Evolutionary conservation across 2,329 filamentous ascomycete species (phyloP).

Genomic region (Penicillium janthinellum): DNA sequence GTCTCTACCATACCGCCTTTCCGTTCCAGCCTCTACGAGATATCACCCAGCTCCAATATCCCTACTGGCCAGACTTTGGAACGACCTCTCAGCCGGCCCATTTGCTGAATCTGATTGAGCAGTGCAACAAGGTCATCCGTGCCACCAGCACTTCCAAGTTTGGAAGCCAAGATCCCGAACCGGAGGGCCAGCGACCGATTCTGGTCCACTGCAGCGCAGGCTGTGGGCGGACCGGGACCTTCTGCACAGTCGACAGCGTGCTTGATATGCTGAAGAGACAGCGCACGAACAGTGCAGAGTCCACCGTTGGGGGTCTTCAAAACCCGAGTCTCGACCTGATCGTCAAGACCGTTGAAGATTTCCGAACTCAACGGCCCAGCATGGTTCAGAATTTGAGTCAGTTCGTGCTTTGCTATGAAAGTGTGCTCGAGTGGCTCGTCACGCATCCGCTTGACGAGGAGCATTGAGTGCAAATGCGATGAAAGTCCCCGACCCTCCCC

Average conservation of each 20-base stretch:
- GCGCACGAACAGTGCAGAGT: conserved; percentile 40
- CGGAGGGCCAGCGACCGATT: conserved; percentile 63
- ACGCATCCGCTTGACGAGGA: conserved; percentile 24
- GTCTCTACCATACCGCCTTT: conserved; percentile 71
- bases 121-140: conserved; percentile 70
- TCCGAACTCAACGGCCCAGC: conserved; percentile 81
- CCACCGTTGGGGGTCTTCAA: conserved; percentile 56
- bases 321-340: conserved; percentile 76
- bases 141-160: conserved; percentile 30
- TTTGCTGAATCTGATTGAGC: conserved; percentile 83
- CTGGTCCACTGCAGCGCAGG: conserved; percentile 95
- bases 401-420: conserved; percentile 96
- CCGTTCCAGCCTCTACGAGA: conserved; percentile 88
- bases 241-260: conserved; percentile 94
- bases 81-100: conserved; percentile 86
- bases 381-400: conserved; percentile 96
- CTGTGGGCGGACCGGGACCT: conserved; percentile 92
- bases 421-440: conserved; percentile 81
- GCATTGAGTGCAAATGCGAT: neutral
- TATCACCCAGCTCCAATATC: conserved; percentile 91
- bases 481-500: neutral
- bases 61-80: conserved; percentile 97
- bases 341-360: conserved; percentile 85
- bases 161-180: conserved; percentile 58
- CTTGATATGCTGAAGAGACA: conserved; percentile 97